Conservation (phyloP, 1,284 basidiomycete genomes). For the Apiotrichum sp. region DNA sequence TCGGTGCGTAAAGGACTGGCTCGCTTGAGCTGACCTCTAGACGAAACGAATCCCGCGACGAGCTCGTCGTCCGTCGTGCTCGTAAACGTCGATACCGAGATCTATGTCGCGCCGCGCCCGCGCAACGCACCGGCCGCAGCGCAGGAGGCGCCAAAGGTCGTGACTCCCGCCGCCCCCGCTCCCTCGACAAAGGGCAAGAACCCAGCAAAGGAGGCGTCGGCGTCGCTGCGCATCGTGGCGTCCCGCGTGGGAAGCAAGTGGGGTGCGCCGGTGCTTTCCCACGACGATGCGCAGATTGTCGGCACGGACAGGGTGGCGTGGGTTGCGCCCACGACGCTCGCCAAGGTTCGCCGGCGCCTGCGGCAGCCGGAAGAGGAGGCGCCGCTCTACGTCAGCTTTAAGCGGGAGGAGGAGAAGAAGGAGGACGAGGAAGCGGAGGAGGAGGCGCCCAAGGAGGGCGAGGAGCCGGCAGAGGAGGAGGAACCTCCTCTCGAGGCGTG, state of each 20-base stretch:
- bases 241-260: constrained; percentile 11
- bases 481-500: constrained; percentile 19
- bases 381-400: constrained; percentile 7
- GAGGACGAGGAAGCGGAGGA: not conserved
- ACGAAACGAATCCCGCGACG: constrained; percentile 42
- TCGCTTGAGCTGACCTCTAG: constrained; percentile 18
- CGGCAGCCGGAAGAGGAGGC: constrained; percentile 9
- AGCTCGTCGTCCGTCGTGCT: constrained; percentile 50
- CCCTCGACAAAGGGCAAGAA: constrained; percentile 6
- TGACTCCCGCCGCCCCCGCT: not conserved
- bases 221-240: constrained; percentile 12
- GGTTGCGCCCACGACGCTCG: constrained; percentile 8
- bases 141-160: constrained; percentile 8
- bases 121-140: constrained; percentile 19
- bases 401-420: constrained; percentile 10
- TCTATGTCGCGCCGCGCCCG: constrained; percentile 79
- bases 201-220: constrained; percentile 4
- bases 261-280: constrained; percentile 9
- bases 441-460: constrained; percentile 9
- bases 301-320: constrained; percentile 10
- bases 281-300: constrained; percentile 13
- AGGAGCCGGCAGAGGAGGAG: constrained; percentile 9
- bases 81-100: constrained; percentile 81
- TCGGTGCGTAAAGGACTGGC: constrained; percentile 55
- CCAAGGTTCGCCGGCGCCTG: constrained; percentile 8